Evolutionary conservation across 371 early-diverging fungal species (phyloP), one percentile per base, ranked within the genome.

Genomic region (Mortierella polycephala): DNA sequence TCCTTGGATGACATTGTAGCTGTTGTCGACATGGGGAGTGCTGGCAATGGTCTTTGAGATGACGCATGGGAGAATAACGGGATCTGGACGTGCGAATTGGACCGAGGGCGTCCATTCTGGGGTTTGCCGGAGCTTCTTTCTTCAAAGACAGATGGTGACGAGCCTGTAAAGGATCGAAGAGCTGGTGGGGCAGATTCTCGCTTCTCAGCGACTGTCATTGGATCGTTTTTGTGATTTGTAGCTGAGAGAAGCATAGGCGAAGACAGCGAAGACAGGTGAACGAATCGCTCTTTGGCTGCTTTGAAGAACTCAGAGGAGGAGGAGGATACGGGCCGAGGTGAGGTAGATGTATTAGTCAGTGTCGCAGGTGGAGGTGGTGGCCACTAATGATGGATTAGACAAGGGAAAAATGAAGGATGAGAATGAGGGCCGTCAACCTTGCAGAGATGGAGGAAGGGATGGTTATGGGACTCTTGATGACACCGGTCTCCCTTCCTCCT

Each of bases 171-270:
- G 14, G 55, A 53, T 0, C 64, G 73, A 13, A 63, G 47, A 3
- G 50, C 46, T 16, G 67, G 63, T 10, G 73, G 73, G 14, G 73
- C 73, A n/a, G 73, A 73, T 18, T 62, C 67, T 1, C 73, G 59
- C 21, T 58, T 57, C 11, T 60, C 64, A 3, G 57, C 20, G 20
- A 3, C 30, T 3, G 61, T 18, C 23, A 58, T 44, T n/a, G 23
- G 3, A 39, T 60, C 57, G 23, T 46, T 56, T 21, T 67, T 72
- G 39, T 21, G 7, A 60, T 51, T 62, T 37, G 39, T 12, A 2
- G 74, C 21, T 21, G 67, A 68, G 7, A 51, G 60, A 16, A 68
- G 59, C 68, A 73, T 73, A 7, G 62, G 60, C 5, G 53, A 62
- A 14, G 63, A 58, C 11, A 47, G 11, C 2, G 65, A 18, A 45